Evolutionary conservation across 2,329 filamentous ascomycete species (phyloP), one percentile per base, ranked within the genome.

Genomic region (Talaromyces sp.): DNA sequence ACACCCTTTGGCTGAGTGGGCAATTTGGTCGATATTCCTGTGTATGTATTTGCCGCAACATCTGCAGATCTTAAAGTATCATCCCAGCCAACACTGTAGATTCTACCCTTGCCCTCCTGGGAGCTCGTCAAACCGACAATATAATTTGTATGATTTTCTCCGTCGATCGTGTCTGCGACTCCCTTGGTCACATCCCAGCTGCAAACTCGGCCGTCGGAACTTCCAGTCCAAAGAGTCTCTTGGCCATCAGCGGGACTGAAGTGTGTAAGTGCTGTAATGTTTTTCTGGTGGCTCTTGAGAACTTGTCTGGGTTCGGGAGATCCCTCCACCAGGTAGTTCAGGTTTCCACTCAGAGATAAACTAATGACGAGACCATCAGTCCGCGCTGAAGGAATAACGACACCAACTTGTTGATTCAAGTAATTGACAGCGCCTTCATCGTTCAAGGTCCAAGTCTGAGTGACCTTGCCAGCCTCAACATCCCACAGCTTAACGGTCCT

Each of bases 401-500:
- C 92, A 61, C 95, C 95, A 37, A 98, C 92, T 75, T 99, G 95
- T 77, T 99, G 95, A 74, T 97, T 86, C 3, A 85, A 84, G 43
- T 97, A 83, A 74, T 87, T 92, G 67, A 89, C 85, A 52, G 81
- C 82, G 16, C 88, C 89, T 48, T 93, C 90, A 37, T 86, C 87
- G 24, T 93, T 93, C 75, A 98, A 86, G 68, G 86, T 86, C 95
- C 95, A 99, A 31, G 87, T 91, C 76, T 96, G 91, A 8, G 89
- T 82, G 22, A 87, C 86, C 74, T 90, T 90, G 39, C 90, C 92
- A 14, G 88, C 83, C 74, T 96, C 92, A 2, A 87, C 88, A 73
- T 98, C 93, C 95, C 95, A 99, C 31, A 97, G 85, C 77, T 93
- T 93, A 63, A 99, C 91, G 0, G 93, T 97, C 79, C 95, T 92